phyloP scores from a whole-genome alignment of 1,284 basidiomycete species.

The Apiotrichum gamsii region DNA sequence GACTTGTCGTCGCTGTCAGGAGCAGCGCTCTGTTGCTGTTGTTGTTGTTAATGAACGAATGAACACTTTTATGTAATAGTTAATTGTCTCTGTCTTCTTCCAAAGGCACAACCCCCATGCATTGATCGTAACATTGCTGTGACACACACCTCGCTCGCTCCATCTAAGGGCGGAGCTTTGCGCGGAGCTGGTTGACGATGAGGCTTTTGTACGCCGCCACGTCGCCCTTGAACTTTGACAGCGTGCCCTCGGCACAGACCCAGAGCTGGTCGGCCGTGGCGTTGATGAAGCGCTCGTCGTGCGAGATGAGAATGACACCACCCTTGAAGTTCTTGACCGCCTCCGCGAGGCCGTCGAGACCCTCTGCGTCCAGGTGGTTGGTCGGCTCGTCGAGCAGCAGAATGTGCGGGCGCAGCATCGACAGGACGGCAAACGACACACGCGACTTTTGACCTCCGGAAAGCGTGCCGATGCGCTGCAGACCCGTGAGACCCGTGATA shows the following conservation, averaged over 20 bases:
- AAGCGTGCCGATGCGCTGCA: constrained; percentile 52
- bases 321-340: constrained; percentile 89
- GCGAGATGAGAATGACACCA: constrained; percentile 75
- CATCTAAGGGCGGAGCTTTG: neutral
- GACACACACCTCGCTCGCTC: too few relatives aligned
- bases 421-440: constrained; percentile 90
- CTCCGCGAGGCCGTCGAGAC: constrained; percentile 90
- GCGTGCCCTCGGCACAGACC: constrained; percentile 80
- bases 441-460: constrained; percentile 92
- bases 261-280: constrained; percentile 51
- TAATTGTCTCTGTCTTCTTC: too few relatives aligned
- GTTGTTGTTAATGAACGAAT: too few relatives aligned
- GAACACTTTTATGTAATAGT: too few relatives aligned
- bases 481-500: constrained; percentile 90
- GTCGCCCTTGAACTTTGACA: constrained; percentile 80
- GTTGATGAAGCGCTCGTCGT: constrained; percentile 90
- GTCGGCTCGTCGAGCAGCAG: constrained; percentile 91
- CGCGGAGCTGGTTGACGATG: constrained; percentile 20
- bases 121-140: too few relatives aligned
- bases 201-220: constrained; percentile 85
- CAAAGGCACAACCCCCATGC: too few relatives aligned
- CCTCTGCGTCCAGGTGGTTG: constrained; percentile 84
- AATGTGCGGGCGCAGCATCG: constrained; percentile 79
- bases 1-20: too few relatives aligned
- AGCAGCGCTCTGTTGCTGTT: too few relatives aligned